Evolutionary conservation across 75 land plant species (phyloP), one percentile per base, ranked within the genome.

Genomic region (Cunninghamia lanceolata): DNA sequence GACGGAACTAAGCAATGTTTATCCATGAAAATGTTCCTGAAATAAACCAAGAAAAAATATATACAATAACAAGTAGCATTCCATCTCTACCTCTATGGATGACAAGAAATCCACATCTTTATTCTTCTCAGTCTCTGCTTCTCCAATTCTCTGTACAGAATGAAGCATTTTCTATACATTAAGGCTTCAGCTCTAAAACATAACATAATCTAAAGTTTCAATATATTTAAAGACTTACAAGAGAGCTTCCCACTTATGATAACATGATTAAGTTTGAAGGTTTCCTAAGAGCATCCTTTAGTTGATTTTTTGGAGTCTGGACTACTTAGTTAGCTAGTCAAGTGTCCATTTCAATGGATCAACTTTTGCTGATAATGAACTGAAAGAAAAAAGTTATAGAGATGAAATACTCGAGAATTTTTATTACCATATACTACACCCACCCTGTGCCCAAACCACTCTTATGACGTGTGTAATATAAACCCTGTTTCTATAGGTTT

Each of bases 101-200:
- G 99, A 96, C 36, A 98, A 93, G 89, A 95, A 98, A 87, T 98
- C 99, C 84, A 95, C 90, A 86, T 97, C 96, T 82, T 94, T 93
- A 42, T 91, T 92, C 91, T 95, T 96, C 14, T 93, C 94, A 82
- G 32, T 71, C 86, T 96, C 91, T 73, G 94, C 93, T 79, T 96
- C 93, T 74, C 89, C 92, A 90, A 98, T 91, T 93, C 92, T 92
- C 99, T 97, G 88, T 39, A 25, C 75, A 50, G 59, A 79, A 83
- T 11, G 84, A 86, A 35, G 34, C 9, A 36, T 45, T 43, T 45
- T 43, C 82, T n/a, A n/a, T 11, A 32, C 32, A 10, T 9, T 6
- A 39, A 80, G 15, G 45, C 14, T n/a, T 45, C 34, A 40, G 50
- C 34, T 28, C 0, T 43, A 80, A 77, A 80, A 43, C 15, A 80